Evolutionary conservation across 257 asterid species (phyloP), one percentile per base, ranked within the genome.

Genomic region (Plantago ovata): DNA sequence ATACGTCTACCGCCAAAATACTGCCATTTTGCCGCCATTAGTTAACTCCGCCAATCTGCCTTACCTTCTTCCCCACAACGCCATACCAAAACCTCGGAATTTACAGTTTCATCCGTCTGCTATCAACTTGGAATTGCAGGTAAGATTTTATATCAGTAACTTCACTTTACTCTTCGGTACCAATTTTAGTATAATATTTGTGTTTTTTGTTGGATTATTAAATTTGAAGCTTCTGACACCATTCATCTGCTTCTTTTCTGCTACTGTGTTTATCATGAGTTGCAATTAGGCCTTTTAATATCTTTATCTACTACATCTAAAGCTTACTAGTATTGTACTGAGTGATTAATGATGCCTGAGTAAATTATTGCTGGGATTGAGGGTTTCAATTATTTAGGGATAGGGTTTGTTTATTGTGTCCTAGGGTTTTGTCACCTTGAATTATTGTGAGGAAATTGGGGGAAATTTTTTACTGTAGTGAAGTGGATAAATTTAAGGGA

Each of bases 331-430:
- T 53, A 9, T 14, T 15, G 18, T 53, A 53, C 40, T 7, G 13
- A 0, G 42, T 53, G 59, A 53, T 53, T 28, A 53, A n/a, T 32
- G 59, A n/a, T 32, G 59, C 59, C n/a, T 38, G 12, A 14, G 22
- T 24, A 28, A 53, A 28, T 53, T 53, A 53, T 53, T 53, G 55
- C 13, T 22, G n/a, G 19, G 20, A 15, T 19, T 19, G 19, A 14
- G 12, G 1, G 40, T 51, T 51, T 12, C 3, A 9, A 1, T 6
- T 15, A 41, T 28, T n/a, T 53, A 24, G 14, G 15, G 28, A 22
- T 52, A 9, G 18, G 10, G 12, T 8, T 4, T 21, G 16, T 49
- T 53, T 32, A 53, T 53, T 53, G 41, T 32, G 19, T 24, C 20
- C 57, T 52, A 49, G 54, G 54, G 54, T 49, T 49, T 49, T 28